phyloP scores from a whole-genome alignment of 1,284 basidiomycete species.

The Microbotryum violaceum region DNA sequence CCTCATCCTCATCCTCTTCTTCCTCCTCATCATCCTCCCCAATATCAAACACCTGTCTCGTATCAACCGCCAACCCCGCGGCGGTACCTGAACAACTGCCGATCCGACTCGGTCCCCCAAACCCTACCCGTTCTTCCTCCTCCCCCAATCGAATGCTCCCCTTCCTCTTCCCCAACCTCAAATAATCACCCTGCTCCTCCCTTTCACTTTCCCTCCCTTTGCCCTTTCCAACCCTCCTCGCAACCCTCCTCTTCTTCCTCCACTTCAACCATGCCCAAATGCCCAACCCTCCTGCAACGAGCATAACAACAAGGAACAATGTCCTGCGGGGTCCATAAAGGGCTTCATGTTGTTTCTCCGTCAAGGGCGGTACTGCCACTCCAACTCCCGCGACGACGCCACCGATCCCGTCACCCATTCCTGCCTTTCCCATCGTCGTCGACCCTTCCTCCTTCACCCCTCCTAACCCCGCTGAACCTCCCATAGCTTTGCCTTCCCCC shows the following conservation, averaged over 20 bases:
- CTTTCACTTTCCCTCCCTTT: slow-evolving; percentile 13
- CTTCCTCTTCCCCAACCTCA: not conserved
- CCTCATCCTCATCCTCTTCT: not conserved
- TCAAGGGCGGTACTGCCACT: too few species aligned
- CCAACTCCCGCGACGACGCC: too few species aligned
- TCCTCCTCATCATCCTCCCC: slow-evolving; percentile 23
- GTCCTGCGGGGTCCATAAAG: slow-evolving; percentile 31
- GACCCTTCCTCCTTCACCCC: not conserved
- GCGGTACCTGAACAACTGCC: not conserved
- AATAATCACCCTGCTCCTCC: not conserved
- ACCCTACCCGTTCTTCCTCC: not conserved
- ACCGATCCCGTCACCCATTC: slow-evolving; percentile 24
- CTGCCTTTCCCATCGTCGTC: not conserved
- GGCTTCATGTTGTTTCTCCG: slow-evolving; percentile 29
- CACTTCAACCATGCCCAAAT: slow-evolving; percentile 22
- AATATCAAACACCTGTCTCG: slow-evolving; percentile 23
- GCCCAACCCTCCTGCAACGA: slow-evolving; percentile 13
- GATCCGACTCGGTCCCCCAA: not conserved
- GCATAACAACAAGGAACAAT: slow-evolving; percentile 28
- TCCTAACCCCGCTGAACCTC: not conserved
- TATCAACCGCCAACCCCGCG: not conserved
- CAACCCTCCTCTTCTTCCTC: slow-evolving; percentile 7
- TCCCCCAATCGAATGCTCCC: slow-evolving; percentile 2
- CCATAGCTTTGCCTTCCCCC: too few species aligned
- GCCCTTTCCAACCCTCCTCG: slow-evolving; percentile 14